Evolutionary conservation across 2,329 filamentous ascomycete species (phyloP), one percentile per base, ranked within the genome.

Genomic region (Colletotrichum salicis): DNA sequence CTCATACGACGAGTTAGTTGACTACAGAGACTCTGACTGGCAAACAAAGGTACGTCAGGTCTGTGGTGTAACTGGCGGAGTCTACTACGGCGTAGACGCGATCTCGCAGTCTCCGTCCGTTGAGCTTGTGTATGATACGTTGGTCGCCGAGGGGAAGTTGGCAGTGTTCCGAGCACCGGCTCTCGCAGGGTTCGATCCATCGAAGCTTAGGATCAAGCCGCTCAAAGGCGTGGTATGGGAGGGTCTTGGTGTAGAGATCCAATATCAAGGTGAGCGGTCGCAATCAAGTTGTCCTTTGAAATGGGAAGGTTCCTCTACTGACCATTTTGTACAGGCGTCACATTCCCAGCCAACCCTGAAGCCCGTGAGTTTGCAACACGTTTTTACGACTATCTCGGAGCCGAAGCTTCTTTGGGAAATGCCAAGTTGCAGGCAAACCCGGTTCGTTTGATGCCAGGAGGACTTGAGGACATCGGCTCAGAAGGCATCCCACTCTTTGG

Each of bases 161-260:
- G 77, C 74, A 0, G 75, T 78, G 0, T 76, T 80, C 24, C 74
- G 79, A 0, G 74, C 75, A 0, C 73, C 75, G 1, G 74, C 41
- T 6, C 76, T 76, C 0, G 77, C 78, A 0, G n/a, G 70, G 6
- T 80, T 77, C 51, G 77, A 80, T 2, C 37, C 73, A 2, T 60
- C 54, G 0, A 59, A 73, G 0, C 45, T 84, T 0, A 56, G 65
- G 2, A 59, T 79, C 1, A 78, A 84, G 24, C 80, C 82, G 0
- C 67, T 80, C 1, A 84, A 84, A 37, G 83, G 83, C 1, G 82
- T 82, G 0, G 83, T 84, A 0, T 85, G 82, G 83, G 81, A 84
- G 61, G 83, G 79, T 0, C 74, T 85, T 0, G 82, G 83, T 0
- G 80, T 79, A 45, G 80, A 84, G 24, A 74, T 85, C 12, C 74